Evolutionary conservation across 1,284 basidiomycete species (phyloP).

Genomic region (Exobasidium cylindrosporum): DNA sequence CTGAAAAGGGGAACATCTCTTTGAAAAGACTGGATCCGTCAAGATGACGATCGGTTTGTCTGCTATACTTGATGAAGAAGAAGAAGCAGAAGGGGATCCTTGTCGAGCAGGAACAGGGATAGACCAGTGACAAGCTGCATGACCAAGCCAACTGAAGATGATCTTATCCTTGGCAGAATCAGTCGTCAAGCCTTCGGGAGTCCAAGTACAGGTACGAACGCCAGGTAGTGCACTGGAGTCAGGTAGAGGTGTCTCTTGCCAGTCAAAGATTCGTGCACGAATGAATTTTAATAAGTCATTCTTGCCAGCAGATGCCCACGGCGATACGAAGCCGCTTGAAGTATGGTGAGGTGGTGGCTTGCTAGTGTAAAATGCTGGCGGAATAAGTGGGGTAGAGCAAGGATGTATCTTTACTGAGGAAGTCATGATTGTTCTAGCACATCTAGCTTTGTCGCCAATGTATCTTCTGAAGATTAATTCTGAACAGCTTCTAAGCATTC

Average conservation of each 20-base stretch:
- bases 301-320: conserved; percentile 26
- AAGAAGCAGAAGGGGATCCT: not conserved
- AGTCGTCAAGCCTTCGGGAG: not conserved
- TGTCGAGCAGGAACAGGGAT: conserved; percentile 22
- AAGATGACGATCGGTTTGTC: conserved; percentile 24
- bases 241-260: conserved; percentile 32
- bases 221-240: conserved; percentile 6
- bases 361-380: conserved; percentile 31
- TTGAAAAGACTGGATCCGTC: conserved; percentile 39
- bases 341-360: conserved; percentile 28
- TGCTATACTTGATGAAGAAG: not conserved
- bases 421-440: not conserved
- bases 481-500: too few relatives aligned
- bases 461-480: too few relatives aligned
- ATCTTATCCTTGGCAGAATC: conserved; percentile 12
- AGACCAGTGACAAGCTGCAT: conserved; percentile 35
- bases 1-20: conserved; percentile 36
- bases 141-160: conserved; percentile 41
- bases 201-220: conserved; percentile 1
- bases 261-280: conserved; percentile 33
- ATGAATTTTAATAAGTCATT: conserved; percentile 31
- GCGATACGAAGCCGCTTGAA: conserved; percentile 24
- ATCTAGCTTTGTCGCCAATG: too few relatives aligned
- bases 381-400: not conserved
- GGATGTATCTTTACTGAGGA: not conserved